Conservation (phyloP, 2,329 filamentous ascomycete genomes). For the Fusarium illudens region DNA sequence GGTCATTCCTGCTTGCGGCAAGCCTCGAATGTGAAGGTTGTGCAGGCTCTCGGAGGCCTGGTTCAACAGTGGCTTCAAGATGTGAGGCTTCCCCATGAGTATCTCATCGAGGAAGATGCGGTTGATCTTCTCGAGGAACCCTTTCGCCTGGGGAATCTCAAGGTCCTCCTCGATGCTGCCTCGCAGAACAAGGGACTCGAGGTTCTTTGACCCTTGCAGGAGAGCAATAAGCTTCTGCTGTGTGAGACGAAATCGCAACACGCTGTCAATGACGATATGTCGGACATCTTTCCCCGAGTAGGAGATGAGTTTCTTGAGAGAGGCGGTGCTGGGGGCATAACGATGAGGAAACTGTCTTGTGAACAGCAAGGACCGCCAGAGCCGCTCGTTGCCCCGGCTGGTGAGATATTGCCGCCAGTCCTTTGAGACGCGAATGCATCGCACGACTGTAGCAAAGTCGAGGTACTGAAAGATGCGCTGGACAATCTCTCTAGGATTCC, state of each 20-base stretch:
- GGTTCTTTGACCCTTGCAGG: constrained; percentile 37
- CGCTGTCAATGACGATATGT: constrained; percentile 41
- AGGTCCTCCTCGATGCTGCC: constrained; percentile 30
- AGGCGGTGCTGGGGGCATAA: constrained; percentile 35
- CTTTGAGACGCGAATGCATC: constrained; percentile 47
- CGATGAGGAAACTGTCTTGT: constrained; percentile 28
- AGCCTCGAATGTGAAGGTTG: constrained; percentile 36
- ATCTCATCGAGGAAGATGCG: constrained; percentile 37
- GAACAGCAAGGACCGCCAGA: constrained; percentile 48
- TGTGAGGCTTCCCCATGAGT: constrained; percentile 11
- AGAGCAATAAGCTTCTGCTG: constrained; percentile 43
- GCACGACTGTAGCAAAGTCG: constrained; percentile 46
- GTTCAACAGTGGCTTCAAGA: constrained; percentile 31
- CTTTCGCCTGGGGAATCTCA: constrained; percentile 31
- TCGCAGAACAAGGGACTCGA: constrained; percentile 39
- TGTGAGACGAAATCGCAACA: constrained; percentile 41
- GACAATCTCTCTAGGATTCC: constrained; percentile 49
- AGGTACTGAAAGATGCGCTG: constrained; percentile 48
- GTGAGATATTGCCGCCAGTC: constrained; percentile 45
- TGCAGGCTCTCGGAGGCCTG: constrained; percentile 37
- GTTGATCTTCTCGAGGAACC: constrained; percentile 33
- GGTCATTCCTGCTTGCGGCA: constrained; percentile 25
- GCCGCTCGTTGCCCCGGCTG: constrained; percentile 38
- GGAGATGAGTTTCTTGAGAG: constrained; percentile 43
- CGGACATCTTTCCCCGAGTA: constrained; percentile 46